These are phyloP conservation scores for Podospora fimiseda DNA, from an alignment of 495 filamentous ascomycete species.

Conservation along the genomic window DNA sequence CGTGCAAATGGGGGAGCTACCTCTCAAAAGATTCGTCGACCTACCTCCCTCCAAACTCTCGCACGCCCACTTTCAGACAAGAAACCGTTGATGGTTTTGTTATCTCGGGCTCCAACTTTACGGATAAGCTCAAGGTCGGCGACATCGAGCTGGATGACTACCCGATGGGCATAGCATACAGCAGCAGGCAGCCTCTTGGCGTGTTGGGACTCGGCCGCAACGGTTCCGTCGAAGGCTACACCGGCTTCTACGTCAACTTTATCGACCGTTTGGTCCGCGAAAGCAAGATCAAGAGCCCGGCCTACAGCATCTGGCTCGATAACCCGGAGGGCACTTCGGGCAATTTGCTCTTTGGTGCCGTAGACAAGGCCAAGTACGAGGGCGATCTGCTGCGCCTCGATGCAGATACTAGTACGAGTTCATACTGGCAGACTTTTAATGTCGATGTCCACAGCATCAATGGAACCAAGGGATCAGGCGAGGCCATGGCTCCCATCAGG, in stretches of 20 bases:
- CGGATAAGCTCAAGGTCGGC: slow-evolving; percentile 61
- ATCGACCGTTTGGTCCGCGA: slow-evolving; percentile 57
- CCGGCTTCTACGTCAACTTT: slow-evolving; percentile 58
- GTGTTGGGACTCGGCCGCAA: slow-evolving; percentile 74
- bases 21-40: slow-evolving; percentile 57
- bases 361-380: slow-evolving; percentile 66
- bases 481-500: slow-evolving; percentile 37
- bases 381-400: slow-evolving; percentile 61
- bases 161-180: slow-evolving; percentile 67
- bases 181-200: slow-evolving; percentile 53
- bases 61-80: slow-evolving; percentile 58
- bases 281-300: slow-evolving; percentile 60
- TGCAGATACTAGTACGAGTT: slow-evolving; percentile 23
- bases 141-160: slow-evolving; percentile 52
- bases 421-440: slow-evolving; percentile 51
- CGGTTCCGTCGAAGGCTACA: slow-evolving; percentile 46
- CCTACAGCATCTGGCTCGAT: slow-evolving; percentile 80
- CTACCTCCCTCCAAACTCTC: slow-evolving; percentile 48
- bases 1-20: slow-evolving; percentile 36
- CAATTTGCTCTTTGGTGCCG: slow-evolving; percentile 73
- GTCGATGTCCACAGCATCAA: slow-evolving; percentile 51
- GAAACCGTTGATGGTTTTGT: slow-evolving; percentile 59
- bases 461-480: slow-evolving; percentile 14
- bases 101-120: slow-evolving; percentile 62
- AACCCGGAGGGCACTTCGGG: slow-evolving; percentile 57